Evolutionary conservation across 805 yeast species (phyloP), one percentile per base, ranked within the genome.

Genomic region (Metschnikowia kofuensis): DNA sequence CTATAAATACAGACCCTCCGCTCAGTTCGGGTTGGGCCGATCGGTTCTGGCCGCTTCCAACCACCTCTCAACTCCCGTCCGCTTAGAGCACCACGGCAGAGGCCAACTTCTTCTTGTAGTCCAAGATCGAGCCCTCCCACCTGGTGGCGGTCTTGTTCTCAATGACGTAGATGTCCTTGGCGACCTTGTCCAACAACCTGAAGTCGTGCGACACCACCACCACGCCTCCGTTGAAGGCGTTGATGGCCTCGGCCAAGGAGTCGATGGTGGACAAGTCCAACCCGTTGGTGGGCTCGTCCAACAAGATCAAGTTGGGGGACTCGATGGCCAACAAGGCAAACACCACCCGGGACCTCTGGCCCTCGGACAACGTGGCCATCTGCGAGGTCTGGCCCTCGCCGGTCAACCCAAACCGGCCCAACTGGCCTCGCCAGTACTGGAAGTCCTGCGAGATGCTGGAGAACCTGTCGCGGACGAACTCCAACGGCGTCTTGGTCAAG

Each of bases 261-360:
- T 94, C 99, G 67, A 94, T 94, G 45, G 99, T 91, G 65, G 97
- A 90, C 63, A 94, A 92, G 79, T 94, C 99, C 73, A 94, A 79
- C 80, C 98, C 98, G 81, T 94, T 94, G 59, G 99, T 94, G 82
- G 99, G 99, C 85, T 94, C 99, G 79, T 94, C 99, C 75, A 94
- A 79, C 67, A 94, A 77, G 63, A 94, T 78, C 70, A 94, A 89
- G 75, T 94, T 94, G 65, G 99, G 99, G 55, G 87, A 76, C 75
- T 94, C 97, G 59, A 94, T 79, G 44, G 99, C 99, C 65, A 94
- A 81, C 59, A 94, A 77, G 10, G 98, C 98, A 66, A 94, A 94
- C 49, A 94, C 99, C 59, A 94, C 99, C 76, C 99, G 86, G 57
- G 98, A 92, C 78, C 98, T 87, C 80, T 94, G 99, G 72, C 99